Conservation (phyloP, 176 grass and related monocot species). For the Cymbopogon citratus region DNA sequence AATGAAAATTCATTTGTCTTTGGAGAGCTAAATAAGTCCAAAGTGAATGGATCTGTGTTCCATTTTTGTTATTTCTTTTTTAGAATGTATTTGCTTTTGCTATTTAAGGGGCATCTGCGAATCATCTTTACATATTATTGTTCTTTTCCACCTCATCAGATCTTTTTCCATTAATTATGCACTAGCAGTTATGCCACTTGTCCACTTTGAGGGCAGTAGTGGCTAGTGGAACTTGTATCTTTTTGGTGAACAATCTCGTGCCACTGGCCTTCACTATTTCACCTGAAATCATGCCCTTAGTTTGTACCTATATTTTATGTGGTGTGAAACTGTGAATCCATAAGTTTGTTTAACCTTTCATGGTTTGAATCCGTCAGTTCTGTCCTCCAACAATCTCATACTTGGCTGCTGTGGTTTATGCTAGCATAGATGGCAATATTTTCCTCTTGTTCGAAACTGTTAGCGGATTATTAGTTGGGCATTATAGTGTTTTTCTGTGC, state of each 20-base stretch:
- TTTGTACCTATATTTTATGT: neutral
- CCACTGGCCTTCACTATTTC: neutral
- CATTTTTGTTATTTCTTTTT: neutral
- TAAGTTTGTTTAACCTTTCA: neutral
- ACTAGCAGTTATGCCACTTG: constrained; percentile 6
- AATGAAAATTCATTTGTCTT: neutral
- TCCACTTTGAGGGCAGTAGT: neutral
- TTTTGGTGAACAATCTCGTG: neutral
- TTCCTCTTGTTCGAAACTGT: neutral
- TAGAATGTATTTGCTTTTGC: constrained; percentile 3
- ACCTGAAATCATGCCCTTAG: constrained; percentile 1
- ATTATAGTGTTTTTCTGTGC: neutral
- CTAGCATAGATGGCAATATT: neutral
- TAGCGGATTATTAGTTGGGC: neutral
- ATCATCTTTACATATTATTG: neutral
- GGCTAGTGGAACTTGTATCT: constrained; percentile 10
- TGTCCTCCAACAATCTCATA: neutral
- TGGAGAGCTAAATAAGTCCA: neutral
- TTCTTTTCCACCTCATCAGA: constrained; percentile 2
- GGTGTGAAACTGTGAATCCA: neutral
- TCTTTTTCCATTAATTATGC: constrained; percentile 1
- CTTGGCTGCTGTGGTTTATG: neutral
- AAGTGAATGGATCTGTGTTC: neutral
- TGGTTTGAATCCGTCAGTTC: neutral
- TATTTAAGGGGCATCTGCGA: neutral